A percentile compares a stretch with the other conserved stretches of the same genome.
phyloP scores from a whole-genome alignment of 1,139 yeast genomes.

The Kodamaea arcana region DNA sequence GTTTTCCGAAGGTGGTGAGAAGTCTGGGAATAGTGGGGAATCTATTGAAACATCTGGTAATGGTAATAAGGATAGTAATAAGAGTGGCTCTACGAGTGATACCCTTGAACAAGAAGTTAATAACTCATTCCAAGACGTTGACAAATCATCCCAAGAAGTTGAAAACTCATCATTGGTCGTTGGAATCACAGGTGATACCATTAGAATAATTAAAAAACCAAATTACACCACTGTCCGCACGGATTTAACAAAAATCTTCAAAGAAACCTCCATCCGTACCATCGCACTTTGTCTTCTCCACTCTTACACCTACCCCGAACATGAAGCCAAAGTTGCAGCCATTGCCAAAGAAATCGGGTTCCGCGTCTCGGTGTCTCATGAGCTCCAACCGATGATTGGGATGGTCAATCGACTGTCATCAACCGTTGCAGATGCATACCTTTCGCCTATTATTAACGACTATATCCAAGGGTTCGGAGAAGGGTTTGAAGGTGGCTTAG shows the following conservation, averaged over 20 bases:
- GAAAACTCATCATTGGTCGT: conserved; percentile 19
- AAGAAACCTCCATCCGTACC: conserved; percentile 25
- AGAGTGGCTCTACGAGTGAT: no score
- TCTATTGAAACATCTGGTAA: no score
- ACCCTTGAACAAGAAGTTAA: no score
- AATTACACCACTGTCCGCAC: conserved; percentile 22
- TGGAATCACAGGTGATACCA: conserved; percentile 36
- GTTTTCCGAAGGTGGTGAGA: conserved; percentile 38
- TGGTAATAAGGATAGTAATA: no score
- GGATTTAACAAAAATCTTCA: conserved; percentile 23
- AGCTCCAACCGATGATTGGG: conserved; percentile 44
- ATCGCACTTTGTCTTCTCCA: conserved; percentile 40
- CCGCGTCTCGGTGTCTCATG: conserved; percentile 37
- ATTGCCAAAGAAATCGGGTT: conserved; percentile 37
- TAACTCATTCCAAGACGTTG: no score
- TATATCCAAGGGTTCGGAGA: conserved; percentile 36
- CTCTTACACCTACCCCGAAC: conserved; percentile 39
- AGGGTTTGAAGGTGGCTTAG: conserved; percentile 43
- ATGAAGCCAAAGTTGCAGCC: conserved; percentile 33
- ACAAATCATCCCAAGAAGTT: no score
- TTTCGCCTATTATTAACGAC: conserved; percentile 34
- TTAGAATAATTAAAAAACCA: conserved; percentile 31
- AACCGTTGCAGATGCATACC: conserved; percentile 44
- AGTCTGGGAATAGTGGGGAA: conserved; percentile 35
- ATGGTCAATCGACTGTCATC: conserved; percentile 42